Base-by-base conservation (phyloP, 805 yeast genomes). In the Helenozyma baotianmanensis region DNA sequence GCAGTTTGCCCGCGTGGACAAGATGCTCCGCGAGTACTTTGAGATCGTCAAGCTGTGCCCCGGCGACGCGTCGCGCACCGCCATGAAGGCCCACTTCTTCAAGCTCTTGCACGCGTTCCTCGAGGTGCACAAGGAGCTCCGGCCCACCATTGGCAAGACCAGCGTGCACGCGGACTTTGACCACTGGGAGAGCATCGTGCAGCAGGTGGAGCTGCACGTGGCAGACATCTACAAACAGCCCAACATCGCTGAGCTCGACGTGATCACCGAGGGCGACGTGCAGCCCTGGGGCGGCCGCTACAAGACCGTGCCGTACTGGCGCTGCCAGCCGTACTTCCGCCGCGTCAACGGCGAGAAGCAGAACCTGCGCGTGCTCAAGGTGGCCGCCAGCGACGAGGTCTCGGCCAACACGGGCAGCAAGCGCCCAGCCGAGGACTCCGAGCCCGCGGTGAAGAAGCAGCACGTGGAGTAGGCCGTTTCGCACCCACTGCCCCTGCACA, bases 321-420 rank as follows among this genome's bases (percentile, higher is more conserved):
- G 97, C 50, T 80, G 95, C 44, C 98, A 90, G 60, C 98, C 98
- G 2, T 83, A 85, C 54, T 90, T 90, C 68, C 72, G 98, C 48
- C 79, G 81, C 2, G 96, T 90, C 1, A 75, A 86, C 54, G 97
- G 97, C 14, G 78, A 63, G 35, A 64, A 62, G 41, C 68, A 62
- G 31, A 65, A 62, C 38, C 54, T 62, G 2, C 47, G 68, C 21
- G 47, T 49, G 11, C 51, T 65, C 31, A 58, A 60, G 33, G 58
- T 66, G 22, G 71, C 72, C 1, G 70, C 69, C 17, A 43, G 45
- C 19, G 31, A 35, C 11, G 40, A 38, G 33, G 39, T 38, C 9
- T 30, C 35, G 17, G 40, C 25, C 19, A 35, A 33, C 24, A 40
- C 40, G 5, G 43, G 47, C 4, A 35, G 30, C 9, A 29, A 18